These are phyloP conservation scores for Pythium coloratum DNA, from an alignment of 352 stramenopile genomes.

Conservation along the genomic window DNA sequence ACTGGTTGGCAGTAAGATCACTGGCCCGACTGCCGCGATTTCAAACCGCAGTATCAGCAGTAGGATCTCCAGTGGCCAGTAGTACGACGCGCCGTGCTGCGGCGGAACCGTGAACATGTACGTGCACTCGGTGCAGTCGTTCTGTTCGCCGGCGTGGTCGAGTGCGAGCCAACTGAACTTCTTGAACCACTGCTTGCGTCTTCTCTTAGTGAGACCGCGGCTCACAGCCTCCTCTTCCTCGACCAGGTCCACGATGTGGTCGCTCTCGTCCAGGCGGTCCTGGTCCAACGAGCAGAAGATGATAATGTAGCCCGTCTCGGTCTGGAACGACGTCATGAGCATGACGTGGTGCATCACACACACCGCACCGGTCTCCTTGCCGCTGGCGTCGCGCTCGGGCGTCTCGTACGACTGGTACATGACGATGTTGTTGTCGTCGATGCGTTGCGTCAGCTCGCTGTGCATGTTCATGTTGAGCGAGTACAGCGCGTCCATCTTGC, in stretches of 20 bases:
- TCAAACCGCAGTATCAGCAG: constrained; percentile 28
- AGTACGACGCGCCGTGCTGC: constrained; percentile 15
- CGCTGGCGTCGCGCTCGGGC: constrained; percentile 21
- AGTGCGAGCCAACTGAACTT: constrained; percentile 37
- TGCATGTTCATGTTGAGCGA: constrained; percentile 38
- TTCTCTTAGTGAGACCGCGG: constrained; percentile 3
- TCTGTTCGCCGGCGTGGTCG: constrained; percentile 11
- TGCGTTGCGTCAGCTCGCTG: constrained; percentile 31
- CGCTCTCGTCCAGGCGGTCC: constrained; percentile 23
- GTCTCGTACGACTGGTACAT: constrained; percentile 42
- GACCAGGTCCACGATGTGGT: constrained; percentile 23
- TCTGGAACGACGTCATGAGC: constrained; percentile 26
- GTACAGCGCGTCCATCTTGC: constrained; percentile 29
- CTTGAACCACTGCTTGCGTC: constrained; percentile 26
- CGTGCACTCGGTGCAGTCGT: constrained; percentile 15
- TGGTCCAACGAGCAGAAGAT: constrained; percentile 26
- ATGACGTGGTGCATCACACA: constrained; percentile 27
- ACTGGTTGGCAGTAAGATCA: constrained; percentile 19
- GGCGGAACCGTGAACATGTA: constrained; percentile 30
- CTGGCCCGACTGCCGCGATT: constrained; percentile 15
- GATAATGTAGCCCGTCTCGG: constrained; percentile 24
- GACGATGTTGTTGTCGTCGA: constrained; percentile 40
- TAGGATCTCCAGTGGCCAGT: constrained; percentile 35
- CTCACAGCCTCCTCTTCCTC: constrained; percentile 23
- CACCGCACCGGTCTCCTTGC: constrained; percentile 16